phyloP scores from a whole-genome alignment of 495 filamentous ascomycete species.

The Evernia prunastri region DNA sequence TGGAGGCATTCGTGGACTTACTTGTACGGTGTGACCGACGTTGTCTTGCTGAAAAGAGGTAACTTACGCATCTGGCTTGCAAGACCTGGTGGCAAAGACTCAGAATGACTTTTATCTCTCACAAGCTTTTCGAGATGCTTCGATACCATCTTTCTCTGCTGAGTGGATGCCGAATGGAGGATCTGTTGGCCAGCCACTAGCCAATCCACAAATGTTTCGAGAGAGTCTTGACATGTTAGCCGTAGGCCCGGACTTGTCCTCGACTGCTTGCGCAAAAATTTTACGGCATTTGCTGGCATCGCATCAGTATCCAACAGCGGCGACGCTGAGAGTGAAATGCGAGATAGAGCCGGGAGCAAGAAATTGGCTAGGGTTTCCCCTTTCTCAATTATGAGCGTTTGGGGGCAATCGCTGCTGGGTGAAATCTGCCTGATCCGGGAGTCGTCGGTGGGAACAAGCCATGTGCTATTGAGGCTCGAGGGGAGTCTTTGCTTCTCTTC shows the following conservation, averaged over 20 bases:
- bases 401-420: background rate
- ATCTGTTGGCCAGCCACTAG: constrained; percentile 6
- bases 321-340: background rate
- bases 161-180: background rate
- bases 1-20: background rate
- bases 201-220: constrained; percentile 10
- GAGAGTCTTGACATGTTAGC: background rate
- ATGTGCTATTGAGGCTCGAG: background rate
- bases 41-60: constrained; percentile 18
- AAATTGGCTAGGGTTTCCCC: background rate
- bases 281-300: background rate
- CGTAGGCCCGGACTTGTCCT: background rate
- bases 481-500: background rate
- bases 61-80: constrained; percentile 10
- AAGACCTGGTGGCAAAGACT: background rate
- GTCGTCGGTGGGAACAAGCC: constrained; percentile 16
- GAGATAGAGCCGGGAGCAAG: background rate
- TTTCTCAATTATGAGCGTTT: constrained; percentile 10
- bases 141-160: constrained; percentile 8
- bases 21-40: constrained; percentile 8
- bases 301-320: constrained; percentile 11
- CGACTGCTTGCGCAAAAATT: background rate
- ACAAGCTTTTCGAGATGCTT: constrained; percentile 11
- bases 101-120: background rate
- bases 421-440: constrained; percentile 8